Conservation (phyloP, 2,329 filamentous ascomycete species). For the Dichotomopilus funicola region DNA sequence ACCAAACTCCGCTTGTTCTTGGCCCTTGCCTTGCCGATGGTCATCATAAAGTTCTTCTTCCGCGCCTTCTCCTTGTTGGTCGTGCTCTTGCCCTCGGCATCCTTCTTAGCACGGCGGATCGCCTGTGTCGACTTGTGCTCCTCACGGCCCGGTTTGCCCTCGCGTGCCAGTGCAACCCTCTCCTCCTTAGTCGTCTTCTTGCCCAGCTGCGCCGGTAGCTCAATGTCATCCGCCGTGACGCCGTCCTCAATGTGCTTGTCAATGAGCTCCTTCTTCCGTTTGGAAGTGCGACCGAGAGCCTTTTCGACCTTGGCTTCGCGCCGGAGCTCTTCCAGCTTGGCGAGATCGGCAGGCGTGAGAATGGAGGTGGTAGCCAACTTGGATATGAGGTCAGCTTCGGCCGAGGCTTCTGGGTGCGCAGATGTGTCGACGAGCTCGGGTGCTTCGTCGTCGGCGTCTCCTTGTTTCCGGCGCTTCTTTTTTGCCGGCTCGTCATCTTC, state of each 20-base stretch:
- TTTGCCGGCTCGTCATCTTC: slow-evolving; percentile 65
- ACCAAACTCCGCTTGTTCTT: slow-evolving; percentile 94
- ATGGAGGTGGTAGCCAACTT: slow-evolving; percentile 89
- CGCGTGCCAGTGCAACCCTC: slow-evolving; percentile 72
- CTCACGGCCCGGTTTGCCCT: slow-evolving; percentile 68
- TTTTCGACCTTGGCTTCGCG: slow-evolving; percentile 66
- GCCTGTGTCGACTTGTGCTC: slow-evolving; percentile 85
- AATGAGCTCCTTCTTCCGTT: slow-evolving; percentile 44
- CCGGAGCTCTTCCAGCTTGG: slow-evolving; percentile 85
- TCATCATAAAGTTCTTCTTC: slow-evolving; percentile 99
- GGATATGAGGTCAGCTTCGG: slow-evolving; percentile 47
- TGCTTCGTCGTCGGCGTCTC: slow-evolving; percentile 19
- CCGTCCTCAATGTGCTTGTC: slow-evolving; percentile 75
- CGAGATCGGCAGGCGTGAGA: slow-evolving; percentile 90
- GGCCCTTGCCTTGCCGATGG: slow-evolving; percentile 85
- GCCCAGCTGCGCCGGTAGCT: slow-evolving; percentile 72
- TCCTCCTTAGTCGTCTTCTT: slow-evolving; percentile 88
- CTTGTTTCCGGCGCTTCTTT: slow-evolving; percentile 53
- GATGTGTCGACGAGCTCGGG: slow-evolving; percentile 30
- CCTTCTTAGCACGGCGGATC: slow-evolving; percentile 79
- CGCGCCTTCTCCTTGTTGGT: slow-evolving; percentile 96
- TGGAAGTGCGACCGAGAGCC: slow-evolving; percentile 41
- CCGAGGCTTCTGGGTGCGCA: slow-evolving; percentile 38
- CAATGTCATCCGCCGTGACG: slow-evolving; percentile 85
- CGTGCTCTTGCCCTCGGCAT: slow-evolving; percentile 83